Base-by-base conservation (phyloP, 768 basidiomycete species). In the Tylopilus subfusipes region DNA sequence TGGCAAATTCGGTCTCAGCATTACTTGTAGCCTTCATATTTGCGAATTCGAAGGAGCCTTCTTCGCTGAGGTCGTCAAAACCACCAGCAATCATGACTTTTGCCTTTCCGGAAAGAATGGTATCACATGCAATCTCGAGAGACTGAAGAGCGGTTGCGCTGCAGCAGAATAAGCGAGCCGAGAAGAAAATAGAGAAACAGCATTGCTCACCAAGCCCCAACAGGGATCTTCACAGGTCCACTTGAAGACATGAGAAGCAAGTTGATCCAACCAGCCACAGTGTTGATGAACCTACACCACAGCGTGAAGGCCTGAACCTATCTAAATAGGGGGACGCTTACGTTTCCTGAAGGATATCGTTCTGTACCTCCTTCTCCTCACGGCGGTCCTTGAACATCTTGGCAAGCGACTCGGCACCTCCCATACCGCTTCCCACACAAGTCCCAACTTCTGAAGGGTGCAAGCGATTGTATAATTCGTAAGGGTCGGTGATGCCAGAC, bases 1-100 rank as follows among this genome's bases (percentile, higher is more conserved):
- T 97, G 4, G 95, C 96, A 66, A 98, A 91, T 72, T 99, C 97
- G 29, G 92, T 92, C 72, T 94, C 92, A 1, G 95, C 88, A 66
- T 96, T 98, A 74, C 90, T 93, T 6, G 97, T 99, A 1, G 97
- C 97, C 74, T 98, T 97, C 97, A 99, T 99, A 78, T 98, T 98
- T 47, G 94, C 97, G 73, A 99, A 99, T 72, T 99, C 96, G 71
- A 86, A 98, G 9, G 96, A 98, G 18, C 96, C 97, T 74, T 99
- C 97, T 72, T 99, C 97, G 59, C 88, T 90, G 70, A 98, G 83
- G 70, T 99, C 97, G 66, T 99, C 97, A 75, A 95, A 98, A 54
- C 97, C 97, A 69, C 97, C 97, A 33, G 96, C 90, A 56, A 99
- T 86, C 97, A 99, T 99, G 67, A 99, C 86, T 76, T 98, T 98